Conservation (phyloP, 1,139 yeast species). For the Geotrichum carabidarum region DNA sequence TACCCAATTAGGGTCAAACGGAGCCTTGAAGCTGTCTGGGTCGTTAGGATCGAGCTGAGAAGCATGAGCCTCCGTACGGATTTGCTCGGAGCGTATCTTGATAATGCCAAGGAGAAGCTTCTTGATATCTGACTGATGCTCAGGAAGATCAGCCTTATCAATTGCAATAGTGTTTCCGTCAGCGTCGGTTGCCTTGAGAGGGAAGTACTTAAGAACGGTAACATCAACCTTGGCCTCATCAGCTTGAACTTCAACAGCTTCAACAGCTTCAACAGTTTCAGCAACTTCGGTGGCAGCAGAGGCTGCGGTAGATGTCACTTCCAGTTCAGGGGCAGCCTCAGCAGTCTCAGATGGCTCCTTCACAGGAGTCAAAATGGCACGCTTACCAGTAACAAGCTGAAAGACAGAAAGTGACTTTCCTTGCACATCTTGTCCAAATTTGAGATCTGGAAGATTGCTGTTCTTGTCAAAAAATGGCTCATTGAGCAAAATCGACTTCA, state of each 20-base stretch:
- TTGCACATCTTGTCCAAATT: constrained; percentile 24
- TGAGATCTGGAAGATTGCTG: constrained; percentile 26
- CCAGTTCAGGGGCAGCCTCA: constrained; percentile 12
- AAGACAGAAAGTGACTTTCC: constrained; percentile 28
- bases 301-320: constrained; percentile 7
- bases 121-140: constrained; percentile 40
- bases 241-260: constrained; percentile 11
- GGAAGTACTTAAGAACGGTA: constrained; percentile 24
- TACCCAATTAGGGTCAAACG: constrained; percentile 57
- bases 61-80: constrained; percentile 40
- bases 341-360: constrained; percentile 11
- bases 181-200: constrained; percentile 19
- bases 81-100: constrained; percentile 47
- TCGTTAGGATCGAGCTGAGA: constrained; percentile 29
- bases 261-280: constrained; percentile 16
- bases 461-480: constrained; percentile 37
- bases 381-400: constrained; percentile 29
- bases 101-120: constrained; percentile 53
- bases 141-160: constrained; percentile 24
- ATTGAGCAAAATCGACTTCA: constrained; percentile 38
- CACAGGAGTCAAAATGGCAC: constrained; percentile 14
- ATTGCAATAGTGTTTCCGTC: constrained; percentile 21
- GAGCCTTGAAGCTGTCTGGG: constrained; percentile 29
- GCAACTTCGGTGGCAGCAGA: constrained; percentile 11
- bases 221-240: constrained; percentile 19